Base-by-base conservation (phyloP, 768 basidiomycete genomes). In the Dentipellis sp. region DNA sequence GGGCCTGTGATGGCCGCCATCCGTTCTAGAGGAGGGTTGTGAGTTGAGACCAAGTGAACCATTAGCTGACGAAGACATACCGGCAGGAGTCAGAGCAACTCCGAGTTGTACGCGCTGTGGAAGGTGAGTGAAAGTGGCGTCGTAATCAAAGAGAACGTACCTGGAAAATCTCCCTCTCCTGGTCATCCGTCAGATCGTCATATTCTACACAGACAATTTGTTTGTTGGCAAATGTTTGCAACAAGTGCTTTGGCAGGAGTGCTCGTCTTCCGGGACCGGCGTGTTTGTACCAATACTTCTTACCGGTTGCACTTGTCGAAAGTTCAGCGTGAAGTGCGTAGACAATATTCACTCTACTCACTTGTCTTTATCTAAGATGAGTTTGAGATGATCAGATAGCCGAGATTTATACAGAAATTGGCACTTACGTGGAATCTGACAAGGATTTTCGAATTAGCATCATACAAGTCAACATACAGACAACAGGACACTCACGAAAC, bases 161-260 rank as follows among this genome's bases (percentile, higher is more conserved):
- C 74, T 87, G 84, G 70, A 86, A 89, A 22, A 86, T 81, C 62
- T 85, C 86, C 29, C 84, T 75, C 60, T 87, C 88, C 63, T 80
- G 77, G 51, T 80, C 75, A 7, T 65, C 65, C 0, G 67, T 71
- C 42, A 85, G 64, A 16, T 72, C 71, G 2, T 69, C 66, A 59
- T 84, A 91, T 64, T 91, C 89, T n/a, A 89, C 79, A 60, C 89
- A 91, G 50, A 70, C 68, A 17, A 92, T 77, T 59, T 88, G 86
- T 66, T 91, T 91, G 62, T 81, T 84, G 16, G 78, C 71, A 59
- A 91, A 91, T 1, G 81, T 39, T 12, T 79, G 54, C 71, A 75
- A 62, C 81, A 83, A 52, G 73, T 77, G 0, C 76, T 51, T 58
- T 21, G 61, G 59, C 39, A 62, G 35, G 29, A 58, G 21, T 6